phyloP scores from a whole-genome alignment of 345 rosid species.

The Camelina sativa region DNA sequence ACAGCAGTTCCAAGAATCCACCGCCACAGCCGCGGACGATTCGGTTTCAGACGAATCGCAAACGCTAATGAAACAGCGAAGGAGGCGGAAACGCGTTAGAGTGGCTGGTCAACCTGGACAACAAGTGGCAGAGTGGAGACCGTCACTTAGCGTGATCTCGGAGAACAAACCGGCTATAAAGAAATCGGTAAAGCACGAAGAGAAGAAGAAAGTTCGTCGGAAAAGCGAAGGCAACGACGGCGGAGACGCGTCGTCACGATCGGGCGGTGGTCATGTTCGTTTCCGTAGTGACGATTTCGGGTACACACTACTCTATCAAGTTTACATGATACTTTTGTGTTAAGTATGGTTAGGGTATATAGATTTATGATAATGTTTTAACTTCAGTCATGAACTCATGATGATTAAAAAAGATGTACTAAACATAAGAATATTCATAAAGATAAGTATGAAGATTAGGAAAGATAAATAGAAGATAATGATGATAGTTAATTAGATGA shows the following conservation, averaged over 20 bases:
- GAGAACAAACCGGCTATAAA: conserved; percentile 53
- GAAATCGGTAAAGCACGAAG: conserved; percentile 33
- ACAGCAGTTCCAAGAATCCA: conserved; percentile 29
- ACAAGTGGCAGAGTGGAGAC: conserved; percentile 59
- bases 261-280: conserved; percentile 45
- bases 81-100: conserved; percentile 46
- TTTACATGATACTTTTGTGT: background rate
- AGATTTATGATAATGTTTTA: background rate
- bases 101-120: conserved; percentile 36
- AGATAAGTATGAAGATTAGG: background rate
- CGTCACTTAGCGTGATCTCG: conserved; percentile 61
- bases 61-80: conserved; percentile 35
- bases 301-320: conserved; percentile 17
- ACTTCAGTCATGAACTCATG: too few species aligned
- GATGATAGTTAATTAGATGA: background rate
- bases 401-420: background rate
- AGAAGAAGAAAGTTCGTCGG: conserved; percentile 41
- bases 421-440: background rate
- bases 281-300: conserved; percentile 46
- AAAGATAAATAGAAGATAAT: conserved; percentile 6
- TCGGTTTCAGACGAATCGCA: conserved; percentile 40
- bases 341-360: background rate
- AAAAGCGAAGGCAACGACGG: conserved; percentile 32
- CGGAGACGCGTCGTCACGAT: conserved; percentile 28
- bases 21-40: conserved; percentile 16